Evolutionary conservation across 805 yeast genomes (phyloP), one percentile per base, ranked within the genome.

Genomic region (Metschnikowia anglica): DNA sequence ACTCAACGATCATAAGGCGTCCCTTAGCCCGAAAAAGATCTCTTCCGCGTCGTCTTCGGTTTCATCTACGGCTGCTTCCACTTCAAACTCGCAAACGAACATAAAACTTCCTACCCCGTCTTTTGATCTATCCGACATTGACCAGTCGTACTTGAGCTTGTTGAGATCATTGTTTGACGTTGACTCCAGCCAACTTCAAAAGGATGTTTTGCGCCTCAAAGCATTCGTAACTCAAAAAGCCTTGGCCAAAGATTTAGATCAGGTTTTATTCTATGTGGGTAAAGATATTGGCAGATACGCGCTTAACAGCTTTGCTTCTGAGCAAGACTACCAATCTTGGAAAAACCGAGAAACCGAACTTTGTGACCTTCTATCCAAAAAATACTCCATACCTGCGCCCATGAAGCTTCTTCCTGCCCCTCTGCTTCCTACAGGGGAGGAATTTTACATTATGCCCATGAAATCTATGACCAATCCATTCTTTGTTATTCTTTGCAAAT

Each of bases 81-180:
- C 40, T 7, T 25, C 32, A 2, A 16, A 29, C 8, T 7, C 12
- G 5, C 38, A 26, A 41, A 8, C 25, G 16, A 32, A n/a, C 20
- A 5, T 20, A 3, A 56, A 52, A 24, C 68, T 62, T 40, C 57
- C 60, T 3, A 61, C 61, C 25, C 85, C 87, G 1, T 68, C 82
- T 0, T 84, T 74, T 54, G 68, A 73, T 27, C 42, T 81, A 1
- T 49, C 70, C 0, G 87, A 83, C 47, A 77, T 84, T 62, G 76
- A 79, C 15, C 69, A 72, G 46, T 73, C 80, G 1, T 38, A 56
- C 40, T 45, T 68, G 7, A 38, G 21, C n/a, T 61, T 76, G 18
- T 53, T 85, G 8, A 72, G 68, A 28, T 59, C 63, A 2, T 41
- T 84, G n/a, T 81, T 85, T 54, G 54, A 58, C 3, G 66, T 79